Conservation (phyloP, 345 rosid species). For the Durio zibethinus region DNA sequence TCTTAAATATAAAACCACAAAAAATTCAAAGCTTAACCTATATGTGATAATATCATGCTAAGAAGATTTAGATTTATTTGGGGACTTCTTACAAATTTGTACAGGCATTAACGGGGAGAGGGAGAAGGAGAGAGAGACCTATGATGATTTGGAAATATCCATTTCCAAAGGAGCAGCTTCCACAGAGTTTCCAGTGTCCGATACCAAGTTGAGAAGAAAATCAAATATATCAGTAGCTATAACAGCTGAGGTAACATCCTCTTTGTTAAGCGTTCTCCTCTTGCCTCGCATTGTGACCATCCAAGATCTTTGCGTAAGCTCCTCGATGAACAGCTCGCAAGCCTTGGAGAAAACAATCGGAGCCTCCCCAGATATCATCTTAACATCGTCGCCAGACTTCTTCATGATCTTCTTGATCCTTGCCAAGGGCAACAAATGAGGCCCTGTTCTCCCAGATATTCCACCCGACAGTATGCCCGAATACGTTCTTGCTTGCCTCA, state of each 20-base stretch:
- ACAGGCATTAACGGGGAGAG: background rate
- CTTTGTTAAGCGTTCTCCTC: constrained; percentile 57
- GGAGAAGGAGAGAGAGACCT: background rate
- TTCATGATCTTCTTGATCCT: constrained; percentile 82
- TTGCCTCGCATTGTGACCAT: constrained; percentile 48
- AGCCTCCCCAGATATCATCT: constrained; percentile 68
- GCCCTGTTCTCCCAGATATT: constrained; percentile 31
- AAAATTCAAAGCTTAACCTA: no score
- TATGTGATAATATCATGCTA: no score
- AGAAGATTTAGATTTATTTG: background rate
- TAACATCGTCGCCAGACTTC: constrained; percentile 51
- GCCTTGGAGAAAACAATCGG: constrained; percentile 61
- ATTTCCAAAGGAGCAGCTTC: background rate
- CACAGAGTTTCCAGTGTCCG: background rate
- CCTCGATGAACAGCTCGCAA: constrained; percentile 61
- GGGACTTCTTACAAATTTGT: background rate
- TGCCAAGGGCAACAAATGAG: constrained; percentile 56
- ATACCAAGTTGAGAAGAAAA: constrained; percentile 50
- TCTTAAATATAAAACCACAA: no score
- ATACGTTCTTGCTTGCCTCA: constrained; percentile 60
- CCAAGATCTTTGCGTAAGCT: constrained; percentile 58
- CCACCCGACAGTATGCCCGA: constrained; percentile 42
- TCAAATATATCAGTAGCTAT: constrained; percentile 51
- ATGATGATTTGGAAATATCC: background rate
- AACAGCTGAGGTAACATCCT: constrained; percentile 63